Conservation (phyloP, 306 rosid species). For the Cucumis melo region DNA sequence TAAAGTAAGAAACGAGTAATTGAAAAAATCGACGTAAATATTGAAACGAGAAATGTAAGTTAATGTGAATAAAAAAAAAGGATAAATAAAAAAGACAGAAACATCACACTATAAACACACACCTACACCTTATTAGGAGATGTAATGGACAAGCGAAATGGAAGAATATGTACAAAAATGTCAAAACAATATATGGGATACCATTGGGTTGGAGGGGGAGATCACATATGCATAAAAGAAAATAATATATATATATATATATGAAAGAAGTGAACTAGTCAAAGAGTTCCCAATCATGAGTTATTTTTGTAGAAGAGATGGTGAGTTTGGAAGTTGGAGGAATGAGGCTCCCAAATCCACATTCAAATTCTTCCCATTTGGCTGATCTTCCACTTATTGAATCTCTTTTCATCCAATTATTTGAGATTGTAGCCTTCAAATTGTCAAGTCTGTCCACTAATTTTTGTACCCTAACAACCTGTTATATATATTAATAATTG, state of each 20-base stretch:
- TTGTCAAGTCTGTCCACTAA: constrained; percentile 43
- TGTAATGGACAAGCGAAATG: background rate
- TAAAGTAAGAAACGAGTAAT: no score
- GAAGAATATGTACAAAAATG: background rate
- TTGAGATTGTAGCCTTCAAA: constrained; percentile 34
- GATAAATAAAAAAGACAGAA: no score
- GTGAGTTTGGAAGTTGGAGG: constrained; percentile 13
- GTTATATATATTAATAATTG: no score
- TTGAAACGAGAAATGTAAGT: no score
- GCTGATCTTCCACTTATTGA: constrained; percentile 10
- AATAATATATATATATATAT: no score
- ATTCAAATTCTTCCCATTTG: constrained; percentile 49
- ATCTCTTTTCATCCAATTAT: constrained; percentile 16
- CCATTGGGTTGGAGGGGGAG: no score
- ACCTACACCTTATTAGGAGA: no score
- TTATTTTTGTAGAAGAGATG: constrained; percentile 18
- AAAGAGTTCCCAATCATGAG: constrained; percentile 34
- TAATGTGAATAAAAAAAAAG: no score
- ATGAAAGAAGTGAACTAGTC: constrained; percentile 1
- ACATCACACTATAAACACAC: no score
- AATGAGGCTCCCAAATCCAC: constrained; percentile 29
- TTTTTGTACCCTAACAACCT: constrained; percentile 61
- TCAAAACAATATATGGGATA: no score
- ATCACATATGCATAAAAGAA: no score
- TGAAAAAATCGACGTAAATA: no score